These are phyloP conservation scores for Pythium scleroteichum DNA, from an alignment of 352 stramenopile species.

Conservation along the genomic window DNA sequence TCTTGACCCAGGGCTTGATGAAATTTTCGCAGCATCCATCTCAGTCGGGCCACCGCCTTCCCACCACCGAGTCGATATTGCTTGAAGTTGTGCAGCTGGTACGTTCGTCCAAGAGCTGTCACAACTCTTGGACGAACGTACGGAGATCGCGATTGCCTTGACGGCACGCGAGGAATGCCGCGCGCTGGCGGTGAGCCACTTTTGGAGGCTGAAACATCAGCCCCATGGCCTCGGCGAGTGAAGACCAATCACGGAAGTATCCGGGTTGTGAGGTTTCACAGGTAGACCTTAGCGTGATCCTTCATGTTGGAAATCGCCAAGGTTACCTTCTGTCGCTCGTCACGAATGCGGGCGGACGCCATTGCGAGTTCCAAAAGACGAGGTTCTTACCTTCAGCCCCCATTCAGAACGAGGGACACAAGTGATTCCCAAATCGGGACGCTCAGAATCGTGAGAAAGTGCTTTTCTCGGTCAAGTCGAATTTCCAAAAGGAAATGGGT, in stretches of 20 bases:
- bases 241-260: conserved; percentile 14
- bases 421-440: too few relatives aligned
- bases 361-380: conserved; percentile 30
- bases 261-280: conserved; percentile 15
- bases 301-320: conserved; percentile 22
- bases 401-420: too few relatives aligned
- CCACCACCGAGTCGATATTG: too few relatives aligned
- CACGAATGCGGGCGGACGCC: conserved; percentile 4
- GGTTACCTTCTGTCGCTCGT: conserved; percentile 20
- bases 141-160: conserved; percentile 25
- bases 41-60: too few relatives aligned
- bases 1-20: too few relatives aligned
- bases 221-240: conserved; percentile 1
- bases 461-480: too few relatives aligned
- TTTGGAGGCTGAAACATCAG: conserved; percentile 28
- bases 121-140: conserved; percentile 23
- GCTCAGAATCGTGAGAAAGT: too few relatives aligned
- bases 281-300: conserved; percentile 23
- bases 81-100: too few relatives aligned
- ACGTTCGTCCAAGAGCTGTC: too few relatives aligned
- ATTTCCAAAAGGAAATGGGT: too few relatives aligned
- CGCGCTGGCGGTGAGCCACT: conserved; percentile 22
- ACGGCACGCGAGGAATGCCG: conserved; percentile 24
- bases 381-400: conserved; percentile 22
- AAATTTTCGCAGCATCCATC: too few relatives aligned